These are phyloP conservation scores for Elongisporangium anandrum DNA, from an alignment of 352 stramenopile species.

Conservation along the genomic window DNA sequence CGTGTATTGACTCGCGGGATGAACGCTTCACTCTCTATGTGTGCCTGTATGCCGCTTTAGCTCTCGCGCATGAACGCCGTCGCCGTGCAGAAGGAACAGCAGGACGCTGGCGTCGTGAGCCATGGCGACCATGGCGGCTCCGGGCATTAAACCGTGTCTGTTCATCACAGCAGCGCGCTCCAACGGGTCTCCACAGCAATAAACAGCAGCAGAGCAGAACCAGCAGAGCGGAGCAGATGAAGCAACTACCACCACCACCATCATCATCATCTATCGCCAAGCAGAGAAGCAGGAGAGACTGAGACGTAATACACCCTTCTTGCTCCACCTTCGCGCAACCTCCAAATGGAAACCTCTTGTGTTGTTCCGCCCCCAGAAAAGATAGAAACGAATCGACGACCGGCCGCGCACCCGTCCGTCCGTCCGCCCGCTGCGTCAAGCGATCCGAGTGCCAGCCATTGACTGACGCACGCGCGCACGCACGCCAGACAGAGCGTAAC, in stretches of 20 bases:
- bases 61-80: conserved; percentile 84
- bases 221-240: too few species aligned
- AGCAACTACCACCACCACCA: not conserved
- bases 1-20: not conserved
- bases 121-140: conserved; percentile 22
- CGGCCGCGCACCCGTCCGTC: conserved; percentile 1
- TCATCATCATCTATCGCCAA: too few species aligned
- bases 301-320: not conserved
- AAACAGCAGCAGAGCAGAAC: too few species aligned
- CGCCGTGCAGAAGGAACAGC: conserved; percentile 71
- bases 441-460: not conserved
- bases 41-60: conserved; percentile 17
- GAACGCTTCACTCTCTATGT: conserved; percentile 1
- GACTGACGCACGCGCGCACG: not conserved
- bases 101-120: conserved; percentile 36
- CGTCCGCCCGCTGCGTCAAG: not conserved
- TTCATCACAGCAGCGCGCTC: not conserved
- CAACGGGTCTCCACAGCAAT: not conserved
- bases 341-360: conserved; percentile 4
- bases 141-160: conserved; percentile 31
- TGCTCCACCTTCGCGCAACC: conserved; percentile 24
- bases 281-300: not conserved
- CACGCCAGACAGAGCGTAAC: too few species aligned
- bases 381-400: not conserved
- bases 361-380: conserved; percentile 1